Evolutionary conservation across 192 early-diverging fungal species (phyloP).

Genomic region (Anaeromyces robustus): DNA sequence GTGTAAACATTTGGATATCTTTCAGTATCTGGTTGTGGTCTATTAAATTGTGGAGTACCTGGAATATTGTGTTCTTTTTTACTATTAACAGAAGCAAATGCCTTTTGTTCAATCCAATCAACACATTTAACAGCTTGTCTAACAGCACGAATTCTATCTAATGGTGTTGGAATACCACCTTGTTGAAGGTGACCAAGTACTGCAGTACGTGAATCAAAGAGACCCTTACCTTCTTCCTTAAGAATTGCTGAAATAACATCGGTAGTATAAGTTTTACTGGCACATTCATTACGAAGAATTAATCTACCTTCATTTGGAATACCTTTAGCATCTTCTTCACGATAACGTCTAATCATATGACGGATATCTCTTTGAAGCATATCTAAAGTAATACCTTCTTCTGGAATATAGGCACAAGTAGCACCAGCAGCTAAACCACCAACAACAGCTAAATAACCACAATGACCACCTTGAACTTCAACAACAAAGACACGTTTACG

Average conservation of each 20-base stretch:
- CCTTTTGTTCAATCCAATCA: slow-evolving; percentile 64
- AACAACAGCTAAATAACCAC: slow-evolving; percentile 76
- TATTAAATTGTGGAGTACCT: background rate
- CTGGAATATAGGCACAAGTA: slow-evolving; percentile 83
- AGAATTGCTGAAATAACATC: slow-evolving; percentile 72
- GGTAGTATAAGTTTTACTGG: slow-evolving; percentile 73
- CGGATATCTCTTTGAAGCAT: slow-evolving; percentile 71
- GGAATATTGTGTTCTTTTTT: background rate
- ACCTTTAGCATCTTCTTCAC: slow-evolving; percentile 35
- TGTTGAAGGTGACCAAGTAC: slow-evolving; percentile 93
- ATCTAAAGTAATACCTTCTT: slow-evolving; percentile 65
- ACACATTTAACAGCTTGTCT: slow-evolving; percentile 65
- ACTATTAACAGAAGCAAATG: slow-evolving; percentile 3
- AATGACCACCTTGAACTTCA: slow-evolving; percentile 90
- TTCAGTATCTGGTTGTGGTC: background rate
- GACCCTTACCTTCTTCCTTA: slow-evolving; percentile 66
- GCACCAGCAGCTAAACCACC: slow-evolving; percentile 76
- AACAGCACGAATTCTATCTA: slow-evolving; percentile 90
- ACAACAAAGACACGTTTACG: slow-evolving; percentile 88
- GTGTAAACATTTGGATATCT: slow-evolving; percentile 43
- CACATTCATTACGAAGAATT: slow-evolving; percentile 64
- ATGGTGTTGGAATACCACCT: slow-evolving; percentile 79
- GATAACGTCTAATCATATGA: slow-evolving; percentile 64
- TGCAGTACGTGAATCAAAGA: slow-evolving; percentile 81
- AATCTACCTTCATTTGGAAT: slow-evolving; percentile 61